phyloP scores from a whole-genome alignment of 257 asterid species.

The Solanum ahanhuiri region DNA sequence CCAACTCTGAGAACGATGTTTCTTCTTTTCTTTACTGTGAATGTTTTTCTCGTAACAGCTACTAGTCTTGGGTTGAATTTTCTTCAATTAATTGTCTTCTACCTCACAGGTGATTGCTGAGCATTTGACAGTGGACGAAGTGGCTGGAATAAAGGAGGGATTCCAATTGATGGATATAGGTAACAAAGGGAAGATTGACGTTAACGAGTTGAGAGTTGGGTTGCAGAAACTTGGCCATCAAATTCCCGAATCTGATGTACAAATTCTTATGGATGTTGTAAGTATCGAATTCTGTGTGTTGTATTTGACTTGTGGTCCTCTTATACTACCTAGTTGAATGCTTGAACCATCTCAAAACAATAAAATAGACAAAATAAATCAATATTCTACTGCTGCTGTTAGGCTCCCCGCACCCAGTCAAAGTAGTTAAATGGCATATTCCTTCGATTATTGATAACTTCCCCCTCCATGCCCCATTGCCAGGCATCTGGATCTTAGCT shows the following conservation, averaged over 20 bases:
- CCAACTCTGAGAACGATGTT: background rate
- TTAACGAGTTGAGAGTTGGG: slow-evolving; percentile 32
- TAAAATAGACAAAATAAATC: background rate
- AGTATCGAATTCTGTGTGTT: background rate
- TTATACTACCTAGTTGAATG: background rate
- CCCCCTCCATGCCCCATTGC: background rate
- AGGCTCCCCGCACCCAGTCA: background rate
- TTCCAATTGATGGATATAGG: slow-evolving; percentile 27
- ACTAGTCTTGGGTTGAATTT: background rate
- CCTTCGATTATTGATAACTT: background rate
- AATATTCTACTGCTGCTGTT: background rate
- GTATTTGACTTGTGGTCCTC: background rate
- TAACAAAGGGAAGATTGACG: slow-evolving; percentile 34
- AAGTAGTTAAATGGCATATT: background rate
- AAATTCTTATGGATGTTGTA: slow-evolving; percentile 35
- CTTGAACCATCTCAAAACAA: background rate
- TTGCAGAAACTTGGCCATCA: slow-evolving; percentile 31
- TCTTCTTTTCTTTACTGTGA: background rate
- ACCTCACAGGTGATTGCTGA: slow-evolving; percentile 34
- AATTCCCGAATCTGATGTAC: slow-evolving; percentile 29
- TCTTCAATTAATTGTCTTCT: background rate
- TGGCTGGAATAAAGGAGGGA: slow-evolving; percentile 35
- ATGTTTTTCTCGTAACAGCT: background rate
- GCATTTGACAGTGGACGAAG: slow-evolving; percentile 35
- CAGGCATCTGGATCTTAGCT: background rate